These are phyloP conservation scores for Apiotrichum gamsii DNA, from an alignment of 1,284 basidiomycete genomes.

Conservation along the genomic window DNA sequence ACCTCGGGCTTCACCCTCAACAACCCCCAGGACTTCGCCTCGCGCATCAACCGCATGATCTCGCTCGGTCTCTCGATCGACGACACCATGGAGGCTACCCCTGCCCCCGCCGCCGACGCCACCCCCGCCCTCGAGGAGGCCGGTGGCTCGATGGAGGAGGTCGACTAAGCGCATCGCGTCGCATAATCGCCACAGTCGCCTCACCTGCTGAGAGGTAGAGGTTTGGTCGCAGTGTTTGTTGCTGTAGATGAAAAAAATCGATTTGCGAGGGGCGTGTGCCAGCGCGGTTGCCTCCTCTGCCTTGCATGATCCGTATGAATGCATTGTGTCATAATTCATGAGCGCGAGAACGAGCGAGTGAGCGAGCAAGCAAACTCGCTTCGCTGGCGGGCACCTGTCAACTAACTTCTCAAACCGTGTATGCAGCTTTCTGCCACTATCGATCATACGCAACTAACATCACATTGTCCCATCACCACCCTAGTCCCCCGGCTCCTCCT, in stretches of 20 bases:
- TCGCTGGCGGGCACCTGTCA: too few relatives aligned
- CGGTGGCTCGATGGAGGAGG: conserved; percentile 50
- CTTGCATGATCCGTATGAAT: conserved; percentile 7
- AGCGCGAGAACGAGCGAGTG: not conserved
- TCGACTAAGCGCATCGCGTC: conserved; percentile 41
- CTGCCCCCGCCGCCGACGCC: conserved; percentile 31
- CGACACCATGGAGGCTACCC: conserved; percentile 34
- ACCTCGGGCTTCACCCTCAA: conserved; percentile 94
- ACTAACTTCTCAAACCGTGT: too few relatives aligned
- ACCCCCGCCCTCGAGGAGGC: conserved; percentile 43
- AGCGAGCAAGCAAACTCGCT: too few relatives aligned
- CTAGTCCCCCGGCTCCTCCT: conserved; percentile 38
- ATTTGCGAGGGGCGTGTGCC: conserved; percentile 14
- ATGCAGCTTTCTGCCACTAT: too few relatives aligned
- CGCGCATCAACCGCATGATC: conserved; percentile 97
- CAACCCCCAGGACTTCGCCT: conserved; percentile 89
- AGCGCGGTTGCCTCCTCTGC: conserved; percentile 12
- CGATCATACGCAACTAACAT: too few relatives aligned
- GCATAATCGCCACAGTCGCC: too few relatives aligned
- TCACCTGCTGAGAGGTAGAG: too few relatives aligned
- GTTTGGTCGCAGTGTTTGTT: too few relatives aligned
- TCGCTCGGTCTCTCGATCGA: conserved; percentile 57
- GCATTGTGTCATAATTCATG: conserved; percentile 17
- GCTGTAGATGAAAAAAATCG: not conserved
- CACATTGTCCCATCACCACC: too few relatives aligned